Percentiles rank a stretch among this genome's conserved stretches.
These are phyloP conservation scores for Medicago truncatula DNA, from an alignment of 306 rosid species.

Conservation along the genomic window DNA sequence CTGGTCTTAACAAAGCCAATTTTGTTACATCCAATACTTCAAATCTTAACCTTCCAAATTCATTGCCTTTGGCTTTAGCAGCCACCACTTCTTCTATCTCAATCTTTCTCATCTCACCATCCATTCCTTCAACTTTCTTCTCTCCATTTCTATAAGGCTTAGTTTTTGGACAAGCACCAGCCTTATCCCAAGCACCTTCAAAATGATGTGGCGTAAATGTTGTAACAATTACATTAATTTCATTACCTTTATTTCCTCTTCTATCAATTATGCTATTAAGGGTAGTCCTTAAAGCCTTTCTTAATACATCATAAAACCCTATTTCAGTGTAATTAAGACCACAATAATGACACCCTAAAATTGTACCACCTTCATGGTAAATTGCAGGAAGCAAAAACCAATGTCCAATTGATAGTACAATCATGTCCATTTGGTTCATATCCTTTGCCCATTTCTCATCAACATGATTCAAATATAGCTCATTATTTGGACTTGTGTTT, in stretches of 20 bases:
- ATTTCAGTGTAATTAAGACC: conserved; percentile 81
- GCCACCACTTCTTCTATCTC: conserved; percentile 72
- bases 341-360: conserved; percentile 84
- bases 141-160: conserved; percentile 60
- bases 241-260: conserved; percentile 31
- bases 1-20: conserved; percentile 75
- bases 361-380: conserved; percentile 62
- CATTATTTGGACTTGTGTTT: conserved; percentile 50
- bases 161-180: conserved; percentile 80
- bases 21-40: conserved; percentile 74
- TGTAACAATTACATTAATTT: conserved; percentile 59
- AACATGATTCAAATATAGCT: conserved; percentile 61
- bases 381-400: conserved; percentile 91
- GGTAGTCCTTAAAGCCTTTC: conserved; percentile 65
- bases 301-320: conserved; percentile 70
- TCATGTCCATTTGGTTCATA: conserved; percentile 54
- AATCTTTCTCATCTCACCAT: conserved; percentile 71
- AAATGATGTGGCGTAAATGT: conserved; percentile 93
- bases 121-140: conserved; percentile 80
- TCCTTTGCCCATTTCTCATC: conserved; percentile 76
- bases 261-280: conserved; percentile 61
- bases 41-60: conserved; percentile 47
- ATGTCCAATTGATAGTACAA: conserved; percentile 83
- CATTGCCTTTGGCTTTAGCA: conserved; percentile 51
- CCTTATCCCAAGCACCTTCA: conserved; percentile 93